A percentile compares a stretch with the other conserved stretches of the same genome.
These are phyloP conservation scores for Artemisia tridentata DNA, from an alignment of 129 eudicot genomes.

Conservation along the genomic window DNA sequence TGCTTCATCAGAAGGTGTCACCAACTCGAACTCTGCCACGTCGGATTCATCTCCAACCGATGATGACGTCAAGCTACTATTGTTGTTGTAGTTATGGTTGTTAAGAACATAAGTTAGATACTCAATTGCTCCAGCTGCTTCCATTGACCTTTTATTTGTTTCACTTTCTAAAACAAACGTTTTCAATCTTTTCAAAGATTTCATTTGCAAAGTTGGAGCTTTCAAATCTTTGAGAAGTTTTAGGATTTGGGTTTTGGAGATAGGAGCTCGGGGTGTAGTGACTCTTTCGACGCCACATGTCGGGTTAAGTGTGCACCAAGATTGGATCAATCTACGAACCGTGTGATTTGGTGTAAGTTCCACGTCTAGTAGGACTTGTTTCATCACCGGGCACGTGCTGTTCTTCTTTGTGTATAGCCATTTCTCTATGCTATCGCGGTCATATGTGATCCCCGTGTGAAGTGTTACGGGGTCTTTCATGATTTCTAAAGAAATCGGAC, in stretches of 20 bases:
- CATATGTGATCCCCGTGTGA: constrained; percentile 61
- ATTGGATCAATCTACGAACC: constrained; percentile 51
- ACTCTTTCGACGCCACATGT: constrained; percentile 48
- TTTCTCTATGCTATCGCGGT: constrained; percentile 59
- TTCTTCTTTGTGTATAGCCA: constrained; percentile 52
- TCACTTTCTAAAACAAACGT: constrained; percentile 43
- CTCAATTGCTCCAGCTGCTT: constrained; percentile 42
- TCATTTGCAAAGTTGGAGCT: constrained; percentile 28
- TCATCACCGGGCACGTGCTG: constrained; percentile 52
- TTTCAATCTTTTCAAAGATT: constrained; percentile 37
- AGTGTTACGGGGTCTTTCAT: constrained; percentile 71
- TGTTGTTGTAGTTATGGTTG: background rate
- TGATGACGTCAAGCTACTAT: background rate
- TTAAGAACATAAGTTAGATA: constrained; percentile 34
- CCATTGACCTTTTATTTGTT: constrained; percentile 52
- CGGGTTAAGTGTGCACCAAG: constrained; percentile 66
- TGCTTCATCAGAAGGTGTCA: constrained; percentile 37
- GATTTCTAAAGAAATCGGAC: constrained; percentile 66
- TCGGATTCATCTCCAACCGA: constrained; percentile 5
- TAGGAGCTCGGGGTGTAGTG: constrained; percentile 50
- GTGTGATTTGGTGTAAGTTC: constrained; percentile 60
- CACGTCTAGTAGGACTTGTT: constrained; percentile 31
- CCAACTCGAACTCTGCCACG: constrained; percentile 20
- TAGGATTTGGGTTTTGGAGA: constrained; percentile 38
- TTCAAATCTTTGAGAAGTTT: constrained; percentile 52